Evolutionary conservation across 2,329 filamentous ascomycete genomes (phyloP), one percentile per base, ranked within the genome.

Genomic region (Claviceps digitariae): DNA sequence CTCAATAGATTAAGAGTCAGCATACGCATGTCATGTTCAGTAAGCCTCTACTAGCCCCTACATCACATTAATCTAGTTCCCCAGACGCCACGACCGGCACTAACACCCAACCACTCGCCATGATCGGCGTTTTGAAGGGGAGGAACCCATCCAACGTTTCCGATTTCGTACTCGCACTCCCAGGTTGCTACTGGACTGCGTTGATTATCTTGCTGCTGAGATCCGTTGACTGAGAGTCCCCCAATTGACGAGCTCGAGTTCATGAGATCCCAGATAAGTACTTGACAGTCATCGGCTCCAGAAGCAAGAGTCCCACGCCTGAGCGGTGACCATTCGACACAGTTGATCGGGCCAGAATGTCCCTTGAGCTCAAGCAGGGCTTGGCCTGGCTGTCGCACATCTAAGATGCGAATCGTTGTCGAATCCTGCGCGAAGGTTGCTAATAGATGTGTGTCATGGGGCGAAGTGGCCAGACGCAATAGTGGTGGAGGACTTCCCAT

Each of bases 401-500:
- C 93, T 31, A 98, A 82, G 52, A 98, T 95, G 48, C 93, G 88
- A 64, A 98, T 90, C 36, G 95, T 74, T 62, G 85, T 90, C 4
- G 88, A 95, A 66, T 97, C 93, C 64, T 90, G 85, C 20, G 93
- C 91, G 67, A 98, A 97, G 0, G 93, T 98, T n/a, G 91, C 91
- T 38, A 98, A 81, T 36, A 98, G 82, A 66, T 98, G 90, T 7
- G 89, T 86, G 67, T 98, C 93, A 63, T 97, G 91, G 1, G 93
- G 93, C 1, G 91, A 97, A 13, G 91, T 93, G 45, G 89, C 87
- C 31, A 95, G 75, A 53, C 88, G 81, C 54, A 95, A 74, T 41
- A 95, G 74, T 1, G 89, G 88, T 4, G 86, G 86, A 20, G 86
- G 83, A 66, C 85, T 84, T 50, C 75, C 77, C 76, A 90, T 84